Evolutionary conservation across 2,329 filamentous ascomycete species (phyloP), one percentile per base, ranked within the genome.

Genomic region (Colletotrichum scovillei): DNA sequence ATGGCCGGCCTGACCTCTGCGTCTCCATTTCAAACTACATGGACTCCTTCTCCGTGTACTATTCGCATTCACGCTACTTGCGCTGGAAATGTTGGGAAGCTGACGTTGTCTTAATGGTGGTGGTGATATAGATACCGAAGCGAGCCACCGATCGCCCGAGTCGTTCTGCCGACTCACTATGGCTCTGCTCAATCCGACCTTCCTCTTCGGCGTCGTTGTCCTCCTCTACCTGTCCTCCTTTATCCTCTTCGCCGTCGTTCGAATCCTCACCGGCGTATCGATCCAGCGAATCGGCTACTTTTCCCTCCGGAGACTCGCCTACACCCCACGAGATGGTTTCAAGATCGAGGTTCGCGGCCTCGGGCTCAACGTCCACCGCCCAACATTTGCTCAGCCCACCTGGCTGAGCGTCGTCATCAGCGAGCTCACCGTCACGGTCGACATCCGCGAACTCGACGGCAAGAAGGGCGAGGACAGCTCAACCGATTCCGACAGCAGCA

Each of bases 271-370:
- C 46, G 97, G 97, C 74, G 88, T 99, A 70, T 99, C 97, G 6
- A 98, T 99, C 76, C 97, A 99, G 84, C 92, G 97, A 77, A 90
- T 99, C 77, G 97, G 97, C 75, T 97, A 97, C 82, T 92, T 97
- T 77, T 98, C 97, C 46, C 88, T 99, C 77, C 93, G 96, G 76
- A 93, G 96, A 77, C 93, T 99, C 75, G 93, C 95, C 71, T 98
- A 97, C 82, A 94, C 94, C 16, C 95, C 95, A 32, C 92, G 90
- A 82, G 95, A 98, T 89, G 97, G 97, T 77, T 86, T 98, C 79
- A 93, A 93, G 78, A 91, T 99, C 82, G 95, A 98, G 82, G 92
- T 99, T 69, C 92, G 97, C 63, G 94, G 95, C 63, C 88, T 99
- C 65, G 95, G 97, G 57, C 88, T 99, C 78, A 93, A 94, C 70